Evolutionary conservation across 306 rosid genomes (phyloP), one percentile per base, ranked within the genome.

Genomic region (Cyclanthera cordifolia): DNA sequence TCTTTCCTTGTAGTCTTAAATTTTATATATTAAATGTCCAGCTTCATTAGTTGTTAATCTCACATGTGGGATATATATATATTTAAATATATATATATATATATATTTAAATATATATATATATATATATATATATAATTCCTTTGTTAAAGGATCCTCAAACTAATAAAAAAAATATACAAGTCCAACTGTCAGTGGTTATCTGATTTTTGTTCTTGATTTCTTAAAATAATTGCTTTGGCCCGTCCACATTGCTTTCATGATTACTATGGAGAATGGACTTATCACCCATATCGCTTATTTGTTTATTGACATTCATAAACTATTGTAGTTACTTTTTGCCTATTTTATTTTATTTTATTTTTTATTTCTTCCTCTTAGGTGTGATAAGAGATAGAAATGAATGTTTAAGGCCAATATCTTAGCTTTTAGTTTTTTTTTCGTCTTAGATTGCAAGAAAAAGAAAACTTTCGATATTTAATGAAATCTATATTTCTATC

Each of bases 111-210:
- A 34, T 56, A 25, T 54, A 54, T 57, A 25, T 57, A 27, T n/a
- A n/a, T 34, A 7, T 34, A 5, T 34, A 7, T 34, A 34, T 56
- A 25, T 54, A 54, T 57, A 25, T 57, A 27, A 37, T 37, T 14
- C 65, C 65, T 6, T 28, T 8, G 19, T 57, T 57, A n/a, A 57
- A 21, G 43, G 43, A 56, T 57, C 37, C 19, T 8, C 67, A 32
- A 60, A 19, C 49, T 60, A n/a, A 60, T 32, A 34, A 60, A 63
- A 63, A 37, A 8, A 63, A 63, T 63, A 63, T 63, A 63, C 8
- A 63, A 39, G 15, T 59, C 48, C 67, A 59, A 59, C 46, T 32
- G 20, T 59, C 63, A 11, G 19, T 14, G 11, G 39, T 55, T 55
- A 60, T 34, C 16, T 61, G 15, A 61, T 61, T 37, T 28, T 61